phyloP scores from a whole-genome alignment of 345 rosid species.

The Aurinia saxatilis region DNA sequence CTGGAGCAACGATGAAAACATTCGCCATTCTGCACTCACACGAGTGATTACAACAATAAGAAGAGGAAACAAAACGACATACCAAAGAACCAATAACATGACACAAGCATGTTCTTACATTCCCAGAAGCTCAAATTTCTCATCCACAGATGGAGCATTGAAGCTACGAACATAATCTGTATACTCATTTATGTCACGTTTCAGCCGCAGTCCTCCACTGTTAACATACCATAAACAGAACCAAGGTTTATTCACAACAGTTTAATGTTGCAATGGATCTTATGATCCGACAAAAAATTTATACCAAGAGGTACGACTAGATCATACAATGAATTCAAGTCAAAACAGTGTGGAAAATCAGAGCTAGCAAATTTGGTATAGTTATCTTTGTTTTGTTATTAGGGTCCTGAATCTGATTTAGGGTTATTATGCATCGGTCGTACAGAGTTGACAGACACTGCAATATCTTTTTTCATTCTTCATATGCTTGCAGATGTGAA shows the following conservation, averaged over 20 bases:
- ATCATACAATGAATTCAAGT: neutral
- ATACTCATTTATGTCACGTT: constrained; percentile 93
- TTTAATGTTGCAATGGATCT: neutral
- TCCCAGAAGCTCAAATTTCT: constrained; percentile 90
- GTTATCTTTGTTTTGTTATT: neutral
- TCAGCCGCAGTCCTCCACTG: constrained; percentile 95
- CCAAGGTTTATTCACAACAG: neutral
- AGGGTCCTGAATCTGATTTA: neutral
- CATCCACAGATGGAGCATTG: constrained; percentile 84
- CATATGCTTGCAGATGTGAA: too few species aligned
- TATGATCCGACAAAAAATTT: neutral
- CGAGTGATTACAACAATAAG: neutral
- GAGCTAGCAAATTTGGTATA: neutral
- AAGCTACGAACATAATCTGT: constrained; percentile 82
- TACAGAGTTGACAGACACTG: neutral
- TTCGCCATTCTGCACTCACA: constrained; percentile 71
- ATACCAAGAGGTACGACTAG: neutral
- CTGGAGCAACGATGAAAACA: constrained; percentile 94
- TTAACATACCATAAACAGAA: neutral
- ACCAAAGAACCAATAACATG: neutral
- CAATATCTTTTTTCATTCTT: neutral
- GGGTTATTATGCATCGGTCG: neutral
- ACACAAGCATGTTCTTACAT: constrained; percentile 47
- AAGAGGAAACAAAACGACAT: neutral
- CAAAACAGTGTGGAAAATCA: neutral